Base-by-base conservation (phyloP, 176 grass and related monocot genomes). In the Pontederia crassipes region DNA sequence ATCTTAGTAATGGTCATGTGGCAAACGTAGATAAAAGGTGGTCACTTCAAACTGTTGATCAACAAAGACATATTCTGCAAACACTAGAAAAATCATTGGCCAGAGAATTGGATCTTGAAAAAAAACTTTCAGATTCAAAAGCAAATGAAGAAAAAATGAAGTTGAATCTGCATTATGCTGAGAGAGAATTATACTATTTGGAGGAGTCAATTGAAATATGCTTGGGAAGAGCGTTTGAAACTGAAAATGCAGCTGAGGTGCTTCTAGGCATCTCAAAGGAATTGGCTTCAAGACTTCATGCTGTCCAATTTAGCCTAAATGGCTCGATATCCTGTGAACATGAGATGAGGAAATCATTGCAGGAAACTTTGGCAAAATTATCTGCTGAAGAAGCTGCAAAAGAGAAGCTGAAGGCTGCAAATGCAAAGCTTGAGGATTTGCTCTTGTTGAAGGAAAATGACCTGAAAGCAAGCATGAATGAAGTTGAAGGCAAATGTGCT, bases 11-110 rank as follows among this genome's bases (percentile, higher is more conserved):
- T 45, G 78, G 64, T n/a, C 67, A 78, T 57, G 48, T 75, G 53
- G 53, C 73, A 75, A 83, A 62, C 17, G 68, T 73, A 11, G 72
- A 70, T 59, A 67, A 65, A 11, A 71, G 59, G 55, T 49, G 46
- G 55, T 59, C 48, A 32, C 71, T 84, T 50, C 80, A 77, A 7
- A 77, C 75, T 16, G 78, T 80, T 48, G 75, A 74, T 72, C 68
- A 96, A 52, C 78, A 66, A 65, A 84, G 92, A 81, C 79, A 82
- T 75, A 58, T 87, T 66, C 54, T 96, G 52, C 80, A 90, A 51
- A 90, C 87, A 87, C 62, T 96, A 28, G 87, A 96, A 35, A 78
- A 88, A 75, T 90, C 87, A 13, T 80, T 96, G 61, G 92, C 87
- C 63, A 80, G 81, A 81, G 92, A 96, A 46, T 50, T 96, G 54